Base-by-base conservation (phyloP, 2,329 filamentous ascomycete genomes). In the Colletotrichum sp. region DNA sequence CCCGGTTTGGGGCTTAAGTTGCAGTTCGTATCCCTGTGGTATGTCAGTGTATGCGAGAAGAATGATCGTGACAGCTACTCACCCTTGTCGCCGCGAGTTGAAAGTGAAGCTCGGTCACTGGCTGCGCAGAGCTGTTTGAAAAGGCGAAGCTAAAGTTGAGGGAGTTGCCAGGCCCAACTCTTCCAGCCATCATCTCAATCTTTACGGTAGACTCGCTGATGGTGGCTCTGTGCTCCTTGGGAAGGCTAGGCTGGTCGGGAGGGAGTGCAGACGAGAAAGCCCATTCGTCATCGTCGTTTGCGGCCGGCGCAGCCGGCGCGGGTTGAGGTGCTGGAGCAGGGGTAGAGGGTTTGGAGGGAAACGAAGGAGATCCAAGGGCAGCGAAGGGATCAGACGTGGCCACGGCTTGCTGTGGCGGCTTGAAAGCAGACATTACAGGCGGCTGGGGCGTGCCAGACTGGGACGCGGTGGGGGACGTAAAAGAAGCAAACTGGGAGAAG, bases 21-120 rank as follows among this genome's bases (percentile, higher is more conserved):
- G 91, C 27, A 98, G 89, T 76, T 94, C 93, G 82, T 94, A 97
- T 77, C 93, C 94, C 95, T 98, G 80, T 36, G 8, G 67, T 77
- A 74, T 77, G 72, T 80, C 74, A 80, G 74, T 68, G 74, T 30
- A 19, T 59, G 19, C 19, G 13, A 30, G 27, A 66, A 30, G 27
- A 32, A 30, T 22, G 19, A 63, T 63, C 13, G 30, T 22, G 44
- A 52, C 16, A 63, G 30, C 59, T 55, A 73, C 84, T 78, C 87
- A 98, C 96, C 91, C 96, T 98, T 75, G 96, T 97, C 34, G 98
- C 96, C 5, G 97, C 97, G 52, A 98, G 90, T 84, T 98, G 95
- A 81, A 98, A 98, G 74, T 96, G 96, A 34, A 99, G 87, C 78
- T 98, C 94, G 5, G 91, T 90, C 27, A 99, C 90, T 0, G 92